Percentiles rank a stretch among this genome's conserved stretches.
These are phyloP conservation scores for Botrytis paeoniae DNA, from an alignment of 2,329 filamentous ascomycete species.

Conservation along the genomic window DNA sequence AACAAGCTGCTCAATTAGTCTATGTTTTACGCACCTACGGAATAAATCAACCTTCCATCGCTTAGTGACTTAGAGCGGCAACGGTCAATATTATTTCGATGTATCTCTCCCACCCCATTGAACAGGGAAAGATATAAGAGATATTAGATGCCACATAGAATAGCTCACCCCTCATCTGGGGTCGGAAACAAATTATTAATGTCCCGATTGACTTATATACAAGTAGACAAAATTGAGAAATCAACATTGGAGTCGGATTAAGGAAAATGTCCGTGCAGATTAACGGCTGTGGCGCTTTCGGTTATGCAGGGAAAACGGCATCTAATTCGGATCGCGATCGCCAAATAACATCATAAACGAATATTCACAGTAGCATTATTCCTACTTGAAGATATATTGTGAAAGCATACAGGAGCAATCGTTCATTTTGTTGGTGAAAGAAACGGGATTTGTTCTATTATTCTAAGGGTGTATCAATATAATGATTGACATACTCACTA, in stretches of 20 bases:
- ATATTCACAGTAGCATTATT: background rate
- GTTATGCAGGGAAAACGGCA: background rate
- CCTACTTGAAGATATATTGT: background rate
- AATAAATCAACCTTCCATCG: background rate
- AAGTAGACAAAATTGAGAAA: background rate
- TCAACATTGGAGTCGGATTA: background rate
- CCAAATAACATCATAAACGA: background rate
- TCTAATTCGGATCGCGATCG: background rate
- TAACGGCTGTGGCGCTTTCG: background rate
- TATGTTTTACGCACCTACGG: background rate
- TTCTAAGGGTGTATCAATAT: background rate
- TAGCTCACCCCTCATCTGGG: background rate
- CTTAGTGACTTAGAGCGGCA: background rate
- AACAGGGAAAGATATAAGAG: fast-evolving
- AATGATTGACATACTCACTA: background rate
- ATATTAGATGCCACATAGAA: background rate
- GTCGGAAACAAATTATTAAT: background rate
- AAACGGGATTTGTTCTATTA: background rate
- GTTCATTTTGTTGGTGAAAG: too few species aligned
- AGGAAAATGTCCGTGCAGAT: background rate
- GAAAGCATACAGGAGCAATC: background rate
- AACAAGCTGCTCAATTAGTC: background rate
- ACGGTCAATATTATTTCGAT: background rate
- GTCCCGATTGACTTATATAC: background rate
- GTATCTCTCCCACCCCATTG: too few species aligned